Evolutionary conservation across 495 filamentous ascomycete species (phyloP).

Genomic region (Parmelia sp.): DNA sequence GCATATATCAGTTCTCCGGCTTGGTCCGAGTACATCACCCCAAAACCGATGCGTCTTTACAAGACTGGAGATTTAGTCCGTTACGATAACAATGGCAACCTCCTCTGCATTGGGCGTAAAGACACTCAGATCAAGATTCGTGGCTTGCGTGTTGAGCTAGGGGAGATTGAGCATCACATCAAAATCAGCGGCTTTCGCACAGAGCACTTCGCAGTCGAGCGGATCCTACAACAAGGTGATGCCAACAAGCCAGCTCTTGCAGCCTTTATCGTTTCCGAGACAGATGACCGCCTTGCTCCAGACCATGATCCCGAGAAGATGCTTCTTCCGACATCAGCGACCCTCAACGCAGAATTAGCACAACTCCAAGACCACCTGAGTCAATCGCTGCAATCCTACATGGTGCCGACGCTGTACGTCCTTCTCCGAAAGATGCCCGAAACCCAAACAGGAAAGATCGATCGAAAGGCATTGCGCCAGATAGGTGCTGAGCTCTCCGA

Average conservation of each 20-base stretch:
- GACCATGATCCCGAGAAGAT: too few species aligned
- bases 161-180: constrained; percentile 49
- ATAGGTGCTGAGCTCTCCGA: not conserved
- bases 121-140: constrained; percentile 60
- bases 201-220: not conserved
- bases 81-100: constrained; percentile 48
- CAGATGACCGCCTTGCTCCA: not conserved
- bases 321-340: too few species aligned
- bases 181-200: not conserved
- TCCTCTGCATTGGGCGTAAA: constrained; percentile 54
- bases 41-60: constrained; percentile 39
- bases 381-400: not conserved
- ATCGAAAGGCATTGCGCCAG: not conserved
- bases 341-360: too few species aligned
- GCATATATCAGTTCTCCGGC: constrained; percentile 43
- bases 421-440: not conserved
- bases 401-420: not conserved
- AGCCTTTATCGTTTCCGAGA: not conserved
- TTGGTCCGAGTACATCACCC: constrained; percentile 38
- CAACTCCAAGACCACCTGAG: not conserved
- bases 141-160: constrained; percentile 57
- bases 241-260: not conserved
- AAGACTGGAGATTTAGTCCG: constrained; percentile 49
- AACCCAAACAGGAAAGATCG: not conserved
- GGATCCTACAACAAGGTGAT: too few species aligned